phyloP scores from a whole-genome alignment of 257 asterid genomes.

The Euphrasia confusa region DNA sequence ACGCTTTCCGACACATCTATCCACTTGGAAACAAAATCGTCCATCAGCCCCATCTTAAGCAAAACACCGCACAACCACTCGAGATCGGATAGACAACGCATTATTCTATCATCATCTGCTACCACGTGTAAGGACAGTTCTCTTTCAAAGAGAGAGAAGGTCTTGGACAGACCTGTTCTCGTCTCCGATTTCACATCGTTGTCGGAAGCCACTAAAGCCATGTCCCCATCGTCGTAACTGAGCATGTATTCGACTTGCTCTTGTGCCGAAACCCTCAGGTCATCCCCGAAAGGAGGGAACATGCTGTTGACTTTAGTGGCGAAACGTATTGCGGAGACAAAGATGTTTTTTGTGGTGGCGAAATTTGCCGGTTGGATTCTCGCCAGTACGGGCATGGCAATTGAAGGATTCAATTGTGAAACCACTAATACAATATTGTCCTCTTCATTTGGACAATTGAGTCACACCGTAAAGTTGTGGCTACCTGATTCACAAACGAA shows the following conservation, averaged over 20 bases:
- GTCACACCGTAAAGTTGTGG: slow-evolving; percentile 36
- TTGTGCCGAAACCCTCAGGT: slow-evolving; percentile 63
- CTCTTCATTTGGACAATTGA: slow-evolving; percentile 37
- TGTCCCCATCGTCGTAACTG: slow-evolving; percentile 47
- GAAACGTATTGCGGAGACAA: slow-evolving; percentile 59
- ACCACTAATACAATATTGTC: slow-evolving; percentile 36
- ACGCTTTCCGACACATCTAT: slow-evolving; percentile 38
- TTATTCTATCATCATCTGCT: slow-evolving; percentile 29
- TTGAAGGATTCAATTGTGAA: slow-evolving; percentile 31
- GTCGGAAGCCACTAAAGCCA: slow-evolving; percentile 44
- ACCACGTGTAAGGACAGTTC: slow-evolving; percentile 33
- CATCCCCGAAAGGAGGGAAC: slow-evolving; percentile 55
- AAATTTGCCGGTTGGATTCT: slow-evolving; percentile 44
- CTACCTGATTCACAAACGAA: slow-evolving; percentile 36
- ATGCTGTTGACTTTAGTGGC: slow-evolving; percentile 49
- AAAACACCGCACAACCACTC: slow-evolving; percentile 71
- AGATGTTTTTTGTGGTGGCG: slow-evolving; percentile 46
- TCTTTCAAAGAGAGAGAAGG: slow-evolving; percentile 41
- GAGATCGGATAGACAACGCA: slow-evolving; percentile 42
- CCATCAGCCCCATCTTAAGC: slow-evolving; percentile 59
- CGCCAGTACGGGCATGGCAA: slow-evolving; percentile 47
- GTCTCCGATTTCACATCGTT: slow-evolving; percentile 54
- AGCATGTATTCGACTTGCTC: slow-evolving; percentile 87
- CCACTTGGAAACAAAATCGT: slow-evolving; percentile 63
- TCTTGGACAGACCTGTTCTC: slow-evolving; percentile 41